These are phyloP conservation scores for Moesziomyces sp. DNA, from an alignment of 1,284 basidiomycete genomes.

Conservation along the genomic window DNA sequence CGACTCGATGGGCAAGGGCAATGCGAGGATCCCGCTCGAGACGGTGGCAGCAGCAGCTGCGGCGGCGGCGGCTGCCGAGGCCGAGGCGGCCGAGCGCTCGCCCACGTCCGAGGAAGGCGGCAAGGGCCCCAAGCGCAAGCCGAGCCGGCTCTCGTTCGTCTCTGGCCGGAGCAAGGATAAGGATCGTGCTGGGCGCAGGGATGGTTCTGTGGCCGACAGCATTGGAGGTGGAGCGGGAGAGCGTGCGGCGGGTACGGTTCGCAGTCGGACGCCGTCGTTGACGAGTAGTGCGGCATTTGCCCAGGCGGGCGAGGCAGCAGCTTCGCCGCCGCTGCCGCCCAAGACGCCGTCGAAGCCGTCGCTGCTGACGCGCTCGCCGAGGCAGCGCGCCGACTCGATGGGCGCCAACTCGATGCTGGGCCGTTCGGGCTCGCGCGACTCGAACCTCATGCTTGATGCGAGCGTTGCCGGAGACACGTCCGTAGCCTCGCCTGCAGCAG, in stretches of 20 bases:
- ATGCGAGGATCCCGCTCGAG: slow-evolving; percentile 52
- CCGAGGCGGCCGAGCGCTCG: slow-evolving; percentile 15
- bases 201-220: slow-evolving; percentile 28
- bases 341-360: slow-evolving; percentile 39
- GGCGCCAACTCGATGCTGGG: slow-evolving; percentile 32
- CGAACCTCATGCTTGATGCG: slow-evolving; percentile 31
- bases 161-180: slow-evolving; percentile 43
- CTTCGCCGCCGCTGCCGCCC: slow-evolving; percentile 19
- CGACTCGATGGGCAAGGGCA: slow-evolving; percentile 51
- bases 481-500: slow-evolving; percentile 10
- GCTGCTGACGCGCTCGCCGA: slow-evolving; percentile 21
- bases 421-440: slow-evolving; percentile 30
- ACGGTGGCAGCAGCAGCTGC: slow-evolving; percentile 28
- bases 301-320: slow-evolving; percentile 13
- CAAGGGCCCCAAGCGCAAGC: slow-evolving; percentile 44
- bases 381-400: slow-evolving; percentile 51
- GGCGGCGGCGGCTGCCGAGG: slow-evolving; percentile 17
- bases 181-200: slow-evolving; percentile 20
- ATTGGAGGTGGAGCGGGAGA: slow-evolving; percentile 8
- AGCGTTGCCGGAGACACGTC: slow-evolving; percentile 1
- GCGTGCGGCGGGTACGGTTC: slow-evolving; percentile 9
- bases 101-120: slow-evolving; percentile 22
- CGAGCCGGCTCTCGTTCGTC: slow-evolving; percentile 56
- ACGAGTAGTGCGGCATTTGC: slow-evolving; percentile 22
- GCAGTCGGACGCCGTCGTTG: slow-evolving; percentile 27